phyloP scores from a whole-genome alignment of 129 eudicot species.

The Artemisia argyi region DNA sequence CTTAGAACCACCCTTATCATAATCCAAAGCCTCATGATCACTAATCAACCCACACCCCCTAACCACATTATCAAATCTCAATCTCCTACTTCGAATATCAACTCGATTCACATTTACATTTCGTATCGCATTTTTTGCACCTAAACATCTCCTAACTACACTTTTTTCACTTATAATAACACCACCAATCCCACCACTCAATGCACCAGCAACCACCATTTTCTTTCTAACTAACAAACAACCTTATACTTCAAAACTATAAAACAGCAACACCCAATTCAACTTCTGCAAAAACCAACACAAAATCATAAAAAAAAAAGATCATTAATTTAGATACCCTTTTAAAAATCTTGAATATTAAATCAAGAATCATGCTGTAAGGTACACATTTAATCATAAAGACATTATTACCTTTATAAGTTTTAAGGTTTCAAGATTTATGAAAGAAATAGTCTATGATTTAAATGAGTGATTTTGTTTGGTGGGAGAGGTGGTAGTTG shows the following conservation, averaged over 20 bases:
- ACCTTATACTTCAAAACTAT: constrained; percentile 23
- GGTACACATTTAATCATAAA: background rate
- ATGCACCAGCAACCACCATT: constrained; percentile 47
- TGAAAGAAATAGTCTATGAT: constrained; percentile 5
- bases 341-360: background rate
- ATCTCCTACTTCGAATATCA: constrained; percentile 33
- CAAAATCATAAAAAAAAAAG: constrained; percentile 7
- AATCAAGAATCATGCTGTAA: background rate
- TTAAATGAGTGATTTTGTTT: constrained; percentile 21
- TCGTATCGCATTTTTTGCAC: constrained; percentile 16
- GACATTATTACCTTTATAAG: background rate
- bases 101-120: constrained; percentile 7
- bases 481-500: constrained; percentile 38
- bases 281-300: constrained; percentile 33
- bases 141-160: constrained; percentile 26
- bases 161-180: constrained; percentile 26
- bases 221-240: constrained; percentile 10
- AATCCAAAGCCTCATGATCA: constrained; percentile 45
- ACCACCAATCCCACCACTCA: constrained; percentile 45
- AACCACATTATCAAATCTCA: constrained; percentile 37
- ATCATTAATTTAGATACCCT: constrained; percentile 3
- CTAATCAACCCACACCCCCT: constrained; percentile 49
- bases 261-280: constrained; percentile 24
- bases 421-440: background rate
- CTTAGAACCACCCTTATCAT: constrained; percentile 35